Percentiles rank a stretch among this genome's conserved stretches.
Conservation (phyloP, 192 early-diverging fungal genomes). For the Haplosporangium gracile region DNA sequence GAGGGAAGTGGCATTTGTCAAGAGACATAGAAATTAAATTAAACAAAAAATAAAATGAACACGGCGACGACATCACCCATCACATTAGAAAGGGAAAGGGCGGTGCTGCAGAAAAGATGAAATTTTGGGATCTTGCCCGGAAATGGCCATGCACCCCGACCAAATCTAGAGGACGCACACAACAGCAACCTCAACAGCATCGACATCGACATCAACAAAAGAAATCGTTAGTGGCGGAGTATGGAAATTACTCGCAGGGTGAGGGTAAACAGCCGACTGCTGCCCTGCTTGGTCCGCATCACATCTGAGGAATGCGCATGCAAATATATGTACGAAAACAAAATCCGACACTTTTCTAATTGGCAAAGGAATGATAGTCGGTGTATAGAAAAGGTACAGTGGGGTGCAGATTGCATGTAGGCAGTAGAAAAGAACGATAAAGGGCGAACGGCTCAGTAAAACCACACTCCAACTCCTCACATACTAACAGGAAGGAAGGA, state of each 20-base stretch:
- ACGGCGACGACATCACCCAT: background rate
- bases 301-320: background rate
- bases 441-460: background rate
- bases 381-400: background rate
- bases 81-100: background rate
- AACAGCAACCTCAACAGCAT: background rate
- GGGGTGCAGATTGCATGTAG: background rate
- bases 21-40: background rate
- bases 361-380: background rate
- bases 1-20: background rate
- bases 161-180: background rate
- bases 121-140: background rate
- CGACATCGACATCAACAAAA: background rate
- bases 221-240: background rate
- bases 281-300: background rate
- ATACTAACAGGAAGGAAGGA: background rate
- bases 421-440: background rate
- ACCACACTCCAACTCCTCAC: background rate
- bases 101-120: background rate
- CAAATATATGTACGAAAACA: background rate
- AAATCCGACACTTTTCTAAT: background rate
- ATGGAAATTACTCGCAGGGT: background rate
- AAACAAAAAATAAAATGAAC: background rate
- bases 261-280: background rate
- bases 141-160: conserved; percentile 7